phyloP scores from a whole-genome alignment of 345 rosid species.

The Gossypium arboreum region DNA sequence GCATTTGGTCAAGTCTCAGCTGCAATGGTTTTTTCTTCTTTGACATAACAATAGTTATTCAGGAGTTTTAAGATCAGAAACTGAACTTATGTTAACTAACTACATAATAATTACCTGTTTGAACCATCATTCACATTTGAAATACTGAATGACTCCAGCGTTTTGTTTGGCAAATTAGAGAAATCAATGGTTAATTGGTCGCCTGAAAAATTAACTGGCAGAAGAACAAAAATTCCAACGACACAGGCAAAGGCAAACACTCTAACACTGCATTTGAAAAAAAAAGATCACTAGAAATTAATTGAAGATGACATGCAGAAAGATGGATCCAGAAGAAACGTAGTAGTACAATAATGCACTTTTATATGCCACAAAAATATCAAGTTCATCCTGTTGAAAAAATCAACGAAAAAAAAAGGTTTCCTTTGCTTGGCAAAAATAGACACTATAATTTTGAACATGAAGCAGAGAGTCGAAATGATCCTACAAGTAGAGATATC shows the following conservation, averaged over 20 bases:
- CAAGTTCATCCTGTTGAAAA: background rate
- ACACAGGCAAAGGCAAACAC: slow-evolving; percentile 62
- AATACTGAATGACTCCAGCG: slow-evolving; percentile 78
- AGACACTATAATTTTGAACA: background rate
- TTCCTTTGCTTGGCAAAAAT: background rate
- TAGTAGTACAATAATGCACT: background rate
- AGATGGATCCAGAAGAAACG: background rate
- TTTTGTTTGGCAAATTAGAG: slow-evolving; percentile 53
- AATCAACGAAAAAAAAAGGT: background rate
- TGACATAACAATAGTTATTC: background rate
- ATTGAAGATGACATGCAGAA: background rate
- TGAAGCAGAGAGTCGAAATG: background rate
- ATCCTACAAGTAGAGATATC: background rate
- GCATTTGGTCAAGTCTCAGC: background rate
- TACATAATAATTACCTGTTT: slow-evolving; percentile 44
- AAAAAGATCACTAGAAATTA: background rate
- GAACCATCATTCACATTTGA: slow-evolving; percentile 85
- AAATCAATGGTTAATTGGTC: slow-evolving; percentile 55
- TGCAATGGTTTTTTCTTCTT: background rate
- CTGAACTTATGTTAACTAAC: background rate
- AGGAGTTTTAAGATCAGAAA: background rate
- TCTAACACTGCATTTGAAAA: slow-evolving; percentile 45
- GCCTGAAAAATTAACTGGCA: slow-evolving; percentile 80
- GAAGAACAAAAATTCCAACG: slow-evolving; percentile 69
- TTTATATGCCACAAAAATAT: background rate